Evolutionary conservation across 2,329 filamentous ascomycete genomes (phyloP).

Genomic region (Trichoderma gracile): DNA sequence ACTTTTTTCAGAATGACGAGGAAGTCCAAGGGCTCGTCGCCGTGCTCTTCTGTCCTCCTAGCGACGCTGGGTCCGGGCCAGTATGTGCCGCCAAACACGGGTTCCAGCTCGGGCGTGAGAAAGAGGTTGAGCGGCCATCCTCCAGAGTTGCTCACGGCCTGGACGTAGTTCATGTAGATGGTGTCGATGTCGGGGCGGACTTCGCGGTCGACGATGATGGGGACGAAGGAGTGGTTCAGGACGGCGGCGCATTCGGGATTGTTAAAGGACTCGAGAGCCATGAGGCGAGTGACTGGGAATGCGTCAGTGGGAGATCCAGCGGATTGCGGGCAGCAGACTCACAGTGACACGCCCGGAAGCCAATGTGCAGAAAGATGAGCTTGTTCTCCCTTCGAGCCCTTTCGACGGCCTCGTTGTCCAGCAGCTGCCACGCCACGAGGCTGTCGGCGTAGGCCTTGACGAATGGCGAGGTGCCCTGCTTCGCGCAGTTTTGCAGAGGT

Average conservation of each 20-base stretch:
- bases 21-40: constrained; percentile 71
- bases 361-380: constrained; percentile 89
- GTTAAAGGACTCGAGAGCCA: constrained; percentile 88
- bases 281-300: constrained; percentile 74
- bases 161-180: constrained; percentile 98
- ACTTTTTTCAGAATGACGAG: constrained; percentile 81
- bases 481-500: constrained; percentile 41
- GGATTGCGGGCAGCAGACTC: constrained; percentile 40
- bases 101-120: constrained; percentile 86
- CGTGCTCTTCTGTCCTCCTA: constrained; percentile 42
- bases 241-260: constrained; percentile 77
- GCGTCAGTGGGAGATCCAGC: constrained; percentile 29
- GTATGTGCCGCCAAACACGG: constrained; percentile 94
- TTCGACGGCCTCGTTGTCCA: constrained; percentile 73
- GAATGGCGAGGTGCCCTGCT: constrained; percentile 51
- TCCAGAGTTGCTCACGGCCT: constrained; percentile 84
- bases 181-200: constrained; percentile 91
- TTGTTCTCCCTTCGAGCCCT: constrained; percentile 81
- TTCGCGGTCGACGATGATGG: constrained; percentile 90
- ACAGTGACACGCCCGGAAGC: constrained; percentile 96
- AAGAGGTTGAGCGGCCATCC: constrained; percentile 98
- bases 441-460: constrained; percentile 76
- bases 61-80: constrained; percentile 77
- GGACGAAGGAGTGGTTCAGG: constrained; percentile 85
- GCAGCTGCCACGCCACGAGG: constrained; percentile 87